Evolutionary conservation across 176 grass and related monocot genomes (phyloP).

Genomic region (Echinochloa phyllopogon): DNA sequence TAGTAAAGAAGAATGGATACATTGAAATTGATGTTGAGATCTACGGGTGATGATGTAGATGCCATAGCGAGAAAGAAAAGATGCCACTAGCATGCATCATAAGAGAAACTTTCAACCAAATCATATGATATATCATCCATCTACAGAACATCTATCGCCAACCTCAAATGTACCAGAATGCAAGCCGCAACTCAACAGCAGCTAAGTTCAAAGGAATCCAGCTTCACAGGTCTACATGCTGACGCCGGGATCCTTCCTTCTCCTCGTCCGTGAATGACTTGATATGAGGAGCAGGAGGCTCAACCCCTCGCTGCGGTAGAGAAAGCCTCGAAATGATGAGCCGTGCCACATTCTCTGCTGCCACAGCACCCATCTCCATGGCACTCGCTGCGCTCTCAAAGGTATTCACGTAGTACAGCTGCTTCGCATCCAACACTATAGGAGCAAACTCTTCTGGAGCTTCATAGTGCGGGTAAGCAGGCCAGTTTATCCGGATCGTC

Average conservation of each 20-base stretch:
- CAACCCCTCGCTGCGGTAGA: not conserved
- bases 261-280: constrained; percentile 4
- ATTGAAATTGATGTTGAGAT: too few relatives aligned
- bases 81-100: too few relatives aligned
- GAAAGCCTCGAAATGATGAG: constrained; percentile 79
- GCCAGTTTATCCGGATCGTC: constrained; percentile 79
- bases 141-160: not conserved
- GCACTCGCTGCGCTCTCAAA: constrained; percentile 88
- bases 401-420: constrained; percentile 95
- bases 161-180: not conserved
- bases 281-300: constrained; percentile 10
- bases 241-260: constrained; percentile 20
- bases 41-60: too few relatives aligned
- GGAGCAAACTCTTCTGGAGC: constrained; percentile 82
- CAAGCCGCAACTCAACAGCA: not conserved
- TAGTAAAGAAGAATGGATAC: too few relatives aligned
- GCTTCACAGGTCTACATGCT: constrained; percentile 32
- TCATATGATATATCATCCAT: not conserved
- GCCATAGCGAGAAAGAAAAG: too few relatives aligned
- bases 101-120: too few relatives aligned
- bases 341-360: constrained; percentile 84
- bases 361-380: constrained; percentile 80
- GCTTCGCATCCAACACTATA: constrained; percentile 74
- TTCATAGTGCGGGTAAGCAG: constrained; percentile 89
- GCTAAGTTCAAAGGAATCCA: not conserved